Evolutionary conservation across 75 land plant species (phyloP), one percentile per base, ranked within the genome.

Genomic region (Cunninghamia lanceolata): DNA sequence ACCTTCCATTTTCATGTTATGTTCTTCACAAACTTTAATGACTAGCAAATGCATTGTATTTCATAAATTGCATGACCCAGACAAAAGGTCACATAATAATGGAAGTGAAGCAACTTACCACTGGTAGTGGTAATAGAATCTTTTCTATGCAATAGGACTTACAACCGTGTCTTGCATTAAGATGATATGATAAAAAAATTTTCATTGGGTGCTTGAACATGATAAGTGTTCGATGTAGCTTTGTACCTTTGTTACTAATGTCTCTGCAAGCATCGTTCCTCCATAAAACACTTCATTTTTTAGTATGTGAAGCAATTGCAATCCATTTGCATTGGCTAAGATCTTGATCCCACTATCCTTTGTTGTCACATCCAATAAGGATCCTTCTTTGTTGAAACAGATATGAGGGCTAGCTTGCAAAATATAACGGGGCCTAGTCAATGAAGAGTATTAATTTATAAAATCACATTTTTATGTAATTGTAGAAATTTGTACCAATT

Each of bases 301-400:
- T 45, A 77, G 25, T 9, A 35, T 35, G 6, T 86, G 84, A 35
- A 87, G 84, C 1, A 88, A 30, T 21, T 86, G 75, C 21, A 88
- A 9, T 32, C 89, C 89, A 39, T 88, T 86, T 1, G 68, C 0
- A 71, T 88, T 88, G 9, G 89, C 89, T 85, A 88, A 39, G 32
- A 88, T 59, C 68, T 84, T 88, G 79, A 88, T 88, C 17, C 86
- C 82, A 85, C 79, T 88, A 15, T 88, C 89, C 39, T 79, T 84
- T 50, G 89, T 85, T 25, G 89, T 85, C n/a, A 88, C 89, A 32
- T 86, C 86, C 21, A 88, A 86, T 21, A 88, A n/a, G n/a, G n/a
- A n/a, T n/a, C n/a, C n/a, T n/a, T n/a, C n/a, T n/a, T n/a, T n/a
- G n/a, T n/a, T n/a, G n/a, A n/a, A n/a, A n/a, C n/a, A n/a, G n/a